Conservation (phyloP, 495 filamentous ascomycete genomes). For the Penicillium cataractarum region DNA sequence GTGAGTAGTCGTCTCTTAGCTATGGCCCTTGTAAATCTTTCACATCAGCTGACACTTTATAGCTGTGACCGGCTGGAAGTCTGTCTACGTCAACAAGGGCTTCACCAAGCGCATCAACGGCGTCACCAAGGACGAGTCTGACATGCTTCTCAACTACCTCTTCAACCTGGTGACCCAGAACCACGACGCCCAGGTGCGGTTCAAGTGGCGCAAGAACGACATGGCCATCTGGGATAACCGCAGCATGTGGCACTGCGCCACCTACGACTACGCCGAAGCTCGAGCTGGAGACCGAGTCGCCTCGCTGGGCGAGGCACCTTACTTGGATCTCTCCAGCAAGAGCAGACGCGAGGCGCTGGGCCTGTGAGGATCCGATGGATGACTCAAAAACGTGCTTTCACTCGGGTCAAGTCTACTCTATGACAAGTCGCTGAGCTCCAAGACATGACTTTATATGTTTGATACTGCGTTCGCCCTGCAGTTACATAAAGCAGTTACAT, state of each 20-base stretch:
- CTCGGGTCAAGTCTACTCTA: background rate
- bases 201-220: slow-evolving; percentile 5
- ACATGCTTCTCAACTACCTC: background rate
- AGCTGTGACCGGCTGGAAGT: slow-evolving; percentile 6
- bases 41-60: background rate
- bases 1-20: background rate
- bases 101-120: slow-evolving; percentile 9
- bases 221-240: slow-evolving; percentile 9
- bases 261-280: slow-evolving; percentile 4
- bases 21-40: background rate
- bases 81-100: slow-evolving; percentile 4
- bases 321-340: slow-evolving; percentile 4
- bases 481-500: too few relatives aligned
- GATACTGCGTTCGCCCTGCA: too few relatives aligned
- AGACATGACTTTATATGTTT: background rate
- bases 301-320: slow-evolving; percentile 1
- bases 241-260: slow-evolving; percentile 4
- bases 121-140: slow-evolving; percentile 4
- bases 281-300: slow-evolving; percentile 2
- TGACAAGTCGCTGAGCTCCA: background rate
- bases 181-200: slow-evolving; percentile 3
- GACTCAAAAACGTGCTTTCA: background rate
- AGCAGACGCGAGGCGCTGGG: slow-evolving; percentile 1
- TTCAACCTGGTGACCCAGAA: slow-evolving; percentile 6
- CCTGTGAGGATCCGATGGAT: background rate